Evolutionary conservation across 2,329 filamentous ascomycete genomes (phyloP).

Genomic region (Chaetothyriales sp.): DNA sequence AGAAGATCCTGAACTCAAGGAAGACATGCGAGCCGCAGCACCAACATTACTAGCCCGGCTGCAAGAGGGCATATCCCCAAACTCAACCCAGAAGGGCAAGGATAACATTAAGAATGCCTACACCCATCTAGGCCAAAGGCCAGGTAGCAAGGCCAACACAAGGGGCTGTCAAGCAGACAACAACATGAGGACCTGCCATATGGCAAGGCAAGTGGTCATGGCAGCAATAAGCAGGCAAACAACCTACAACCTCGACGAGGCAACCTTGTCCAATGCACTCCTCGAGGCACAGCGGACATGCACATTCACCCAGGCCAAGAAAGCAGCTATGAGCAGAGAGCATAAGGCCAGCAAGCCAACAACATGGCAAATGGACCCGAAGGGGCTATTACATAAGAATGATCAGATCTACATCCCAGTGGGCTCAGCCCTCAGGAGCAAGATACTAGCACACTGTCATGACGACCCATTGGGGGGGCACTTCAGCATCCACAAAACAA

Average conservation of each 20-base stretch:
- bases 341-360: neutral
- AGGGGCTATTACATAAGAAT: neutral
- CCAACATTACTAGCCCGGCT: too few species aligned
- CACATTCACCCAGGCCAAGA: neutral
- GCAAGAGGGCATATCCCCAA: too few species aligned
- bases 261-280: too few species aligned
- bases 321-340: neutral
- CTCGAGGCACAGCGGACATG: too few species aligned
- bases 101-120: too few species aligned
- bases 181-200: too few species aligned
- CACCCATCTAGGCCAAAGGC: too few species aligned
- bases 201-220: neutral
- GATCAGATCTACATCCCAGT: conserved; percentile 1
- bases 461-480: conserved; percentile 4
- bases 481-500: conserved; percentile 1
- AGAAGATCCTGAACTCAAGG: too few species aligned
- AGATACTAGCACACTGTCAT: conserved; percentile 4
- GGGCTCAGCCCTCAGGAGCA: neutral
- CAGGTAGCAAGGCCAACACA: too few species aligned
- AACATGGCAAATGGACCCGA: conserved; percentile 1
- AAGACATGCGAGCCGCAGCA: too few species aligned
- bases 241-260: neutral
- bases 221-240: neutral
- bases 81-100: too few species aligned
- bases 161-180: too few species aligned